Evolutionary conservation across 495 filamentous ascomycete genomes (phyloP).

Genomic region (Xylaria sp.): DNA sequence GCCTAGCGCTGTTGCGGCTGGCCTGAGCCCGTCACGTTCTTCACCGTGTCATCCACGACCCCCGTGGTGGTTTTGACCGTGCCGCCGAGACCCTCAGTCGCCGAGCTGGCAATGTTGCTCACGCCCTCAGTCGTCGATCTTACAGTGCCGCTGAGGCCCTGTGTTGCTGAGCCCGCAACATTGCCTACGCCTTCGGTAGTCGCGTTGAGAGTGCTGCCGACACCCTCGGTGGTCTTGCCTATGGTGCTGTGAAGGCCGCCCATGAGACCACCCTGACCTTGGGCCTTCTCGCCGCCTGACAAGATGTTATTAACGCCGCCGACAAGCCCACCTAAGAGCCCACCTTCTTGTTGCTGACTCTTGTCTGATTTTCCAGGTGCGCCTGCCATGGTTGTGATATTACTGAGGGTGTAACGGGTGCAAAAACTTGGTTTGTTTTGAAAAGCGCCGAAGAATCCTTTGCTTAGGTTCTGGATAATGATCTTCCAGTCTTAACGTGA

Average conservation of each 20-base stretch:
- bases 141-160: slow-evolving; percentile 38
- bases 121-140: slow-evolving; percentile 44
- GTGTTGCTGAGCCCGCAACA: slow-evolving; percentile 39
- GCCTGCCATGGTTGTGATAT: slow-evolving; percentile 13
- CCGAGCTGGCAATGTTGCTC: slow-evolving; percentile 39
- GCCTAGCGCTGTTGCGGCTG: slow-evolving; percentile 13
- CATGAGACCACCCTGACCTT: slow-evolving; percentile 51
- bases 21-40: slow-evolving; percentile 31
- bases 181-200: slow-evolving; percentile 44
- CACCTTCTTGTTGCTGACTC: slow-evolving; percentile 31
- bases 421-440: not conserved
- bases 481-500: not conserved
- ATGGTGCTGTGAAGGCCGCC: slow-evolving; percentile 43
- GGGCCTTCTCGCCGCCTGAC: slow-evolving; percentile 48
- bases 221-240: slow-evolving; percentile 47
- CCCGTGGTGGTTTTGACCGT: slow-evolving; percentile 35
- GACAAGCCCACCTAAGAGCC: slow-evolving; percentile 46
- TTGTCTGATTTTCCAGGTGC: slow-evolving; percentile 9
- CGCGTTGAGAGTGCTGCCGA: slow-evolving; percentile 37
- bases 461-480: not conserved
- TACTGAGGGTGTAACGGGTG: not conserved
- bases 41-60: slow-evolving; percentile 34
- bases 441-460: not conserved
- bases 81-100: slow-evolving; percentile 34
- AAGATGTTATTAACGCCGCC: slow-evolving; percentile 48